Evolutionary conservation across 306 rosid species (phyloP).

Genomic region (Delonix regia): DNA sequence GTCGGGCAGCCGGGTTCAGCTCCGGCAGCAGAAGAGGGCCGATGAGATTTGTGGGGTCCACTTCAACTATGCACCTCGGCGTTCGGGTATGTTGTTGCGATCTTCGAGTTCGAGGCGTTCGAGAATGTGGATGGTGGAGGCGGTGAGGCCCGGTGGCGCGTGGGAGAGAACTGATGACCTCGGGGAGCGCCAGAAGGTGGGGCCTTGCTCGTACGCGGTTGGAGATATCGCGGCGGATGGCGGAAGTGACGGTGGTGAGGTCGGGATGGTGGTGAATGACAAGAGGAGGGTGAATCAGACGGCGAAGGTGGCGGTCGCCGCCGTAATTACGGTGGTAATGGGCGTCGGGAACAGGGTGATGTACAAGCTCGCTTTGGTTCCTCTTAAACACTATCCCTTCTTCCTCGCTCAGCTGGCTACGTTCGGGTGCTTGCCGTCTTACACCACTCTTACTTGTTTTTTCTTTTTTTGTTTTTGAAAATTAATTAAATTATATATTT

Average conservation of each 20-base stretch:
- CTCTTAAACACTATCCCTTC: slow-evolving; percentile 85
- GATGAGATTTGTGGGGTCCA: slow-evolving; percentile 21
- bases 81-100: slow-evolving; percentile 34
- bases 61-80: slow-evolving; percentile 4
- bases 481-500: too few relatives aligned
- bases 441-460: background rate
- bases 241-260: slow-evolving; percentile 27
- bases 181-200: slow-evolving; percentile 40
- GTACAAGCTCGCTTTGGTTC: slow-evolving; percentile 89
- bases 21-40: slow-evolving; percentile 16
- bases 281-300: slow-evolving; percentile 37
- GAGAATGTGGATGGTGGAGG: slow-evolving; percentile 43
- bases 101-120: background rate
- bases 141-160: slow-evolving; percentile 33
- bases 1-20: background rate
- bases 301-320: slow-evolving; percentile 69
- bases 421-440: slow-evolving; percentile 60
- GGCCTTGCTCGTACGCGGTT: slow-evolving; percentile 50
- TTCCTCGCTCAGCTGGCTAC: slow-evolving; percentile 95
- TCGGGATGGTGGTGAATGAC: slow-evolving; percentile 14
- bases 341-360: slow-evolving; percentile 87
- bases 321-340: slow-evolving; percentile 63
- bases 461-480: too few relatives aligned
- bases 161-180: slow-evolving; percentile 51
- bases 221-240: slow-evolving; percentile 46